These are phyloP conservation scores for Fallopia convolvulus DNA, from an alignment of 148 eudicot genomes.

Conservation along the genomic window DNA sequence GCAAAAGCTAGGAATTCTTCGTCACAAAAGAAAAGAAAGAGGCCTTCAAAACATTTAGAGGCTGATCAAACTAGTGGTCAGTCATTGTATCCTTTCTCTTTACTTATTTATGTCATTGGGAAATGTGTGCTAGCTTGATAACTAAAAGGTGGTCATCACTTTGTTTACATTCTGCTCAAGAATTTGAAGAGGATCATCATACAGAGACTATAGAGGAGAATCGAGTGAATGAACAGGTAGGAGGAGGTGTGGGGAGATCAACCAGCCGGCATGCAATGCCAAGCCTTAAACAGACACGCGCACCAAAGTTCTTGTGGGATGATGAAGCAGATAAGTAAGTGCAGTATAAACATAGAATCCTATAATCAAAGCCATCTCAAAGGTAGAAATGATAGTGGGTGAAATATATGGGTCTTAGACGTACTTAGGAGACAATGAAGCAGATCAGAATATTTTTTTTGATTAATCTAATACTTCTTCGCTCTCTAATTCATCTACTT, in stretches of 20 bases:
- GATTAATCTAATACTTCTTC: neutral
- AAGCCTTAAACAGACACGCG: slow-evolving; percentile 40
- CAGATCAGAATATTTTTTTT: neutral
- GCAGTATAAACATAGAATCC: neutral
- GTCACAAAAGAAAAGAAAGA: slow-evolving; percentile 47
- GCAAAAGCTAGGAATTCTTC: slow-evolving; percentile 19
- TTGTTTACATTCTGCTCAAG: slow-evolving; percentile 1
- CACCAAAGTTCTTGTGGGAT: slow-evolving; percentile 62
- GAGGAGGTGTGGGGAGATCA: slow-evolving; percentile 25
- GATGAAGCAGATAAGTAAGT: slow-evolving; percentile 81
- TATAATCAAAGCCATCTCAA: neutral
- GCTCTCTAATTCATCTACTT: neutral
- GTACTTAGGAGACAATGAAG: neutral
- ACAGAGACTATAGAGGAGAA: slow-evolving; percentile 29
- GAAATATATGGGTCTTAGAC: neutral
- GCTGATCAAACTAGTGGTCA: slow-evolving; percentile 22
- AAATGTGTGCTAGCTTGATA: slow-evolving; percentile 7
- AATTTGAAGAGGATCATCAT: slow-evolving; percentile 17
- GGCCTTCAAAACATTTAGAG: slow-evolving; percentile 26
- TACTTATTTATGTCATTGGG: neutral
- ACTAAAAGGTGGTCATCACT: neutral
- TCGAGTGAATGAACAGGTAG: slow-evolving; percentile 28
- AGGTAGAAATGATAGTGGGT: neutral
- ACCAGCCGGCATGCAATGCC: slow-evolving; percentile 44
- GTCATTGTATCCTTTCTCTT: slow-evolving; percentile 14